Evolutionary conservation across 345 rosid species (phyloP).

Genomic region (Eucalyptus tenuipes): DNA sequence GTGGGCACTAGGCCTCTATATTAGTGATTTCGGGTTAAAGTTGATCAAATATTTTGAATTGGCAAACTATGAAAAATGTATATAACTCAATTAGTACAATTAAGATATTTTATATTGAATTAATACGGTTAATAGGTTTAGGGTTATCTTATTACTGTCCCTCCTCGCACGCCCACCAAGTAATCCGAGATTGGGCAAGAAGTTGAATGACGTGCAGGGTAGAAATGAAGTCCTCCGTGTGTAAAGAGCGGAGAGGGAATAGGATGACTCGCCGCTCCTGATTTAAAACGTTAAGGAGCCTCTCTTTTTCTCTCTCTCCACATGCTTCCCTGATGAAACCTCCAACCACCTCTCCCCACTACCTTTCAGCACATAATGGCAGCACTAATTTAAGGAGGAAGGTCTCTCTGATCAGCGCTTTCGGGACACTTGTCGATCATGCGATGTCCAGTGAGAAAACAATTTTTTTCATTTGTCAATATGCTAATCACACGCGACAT

Average conservation of each 20-base stretch:
- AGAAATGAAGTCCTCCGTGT: background rate
- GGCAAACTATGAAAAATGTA: background rate
- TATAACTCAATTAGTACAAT: too few relatives aligned
- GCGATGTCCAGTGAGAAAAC: background rate
- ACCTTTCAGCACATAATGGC: background rate
- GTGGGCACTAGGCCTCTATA: accelerated
- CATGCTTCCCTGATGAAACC: background rate
- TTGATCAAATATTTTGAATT: too few relatives aligned
- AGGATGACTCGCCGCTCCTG: background rate
- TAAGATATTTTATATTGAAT: too few relatives aligned
- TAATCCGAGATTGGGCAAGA: background rate
- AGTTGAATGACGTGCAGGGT: background rate
- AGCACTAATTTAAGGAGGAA: background rate
- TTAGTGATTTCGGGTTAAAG: accelerated
- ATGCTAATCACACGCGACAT: too few relatives aligned
- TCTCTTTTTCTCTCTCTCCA: background rate
- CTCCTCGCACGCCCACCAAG: background rate
- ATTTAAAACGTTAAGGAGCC: background rate
- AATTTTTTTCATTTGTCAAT: too few relatives aligned
- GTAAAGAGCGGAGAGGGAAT: background rate
- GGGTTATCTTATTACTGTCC: too few relatives aligned
- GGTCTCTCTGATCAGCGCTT: background rate
- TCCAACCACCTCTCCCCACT: background rate
- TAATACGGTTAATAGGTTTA: too few relatives aligned
- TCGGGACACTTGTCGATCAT: background rate